phyloP scores from a whole-genome alignment of 31 red algal genomes.

The Odonthalia washingtoniensis region DNA sequence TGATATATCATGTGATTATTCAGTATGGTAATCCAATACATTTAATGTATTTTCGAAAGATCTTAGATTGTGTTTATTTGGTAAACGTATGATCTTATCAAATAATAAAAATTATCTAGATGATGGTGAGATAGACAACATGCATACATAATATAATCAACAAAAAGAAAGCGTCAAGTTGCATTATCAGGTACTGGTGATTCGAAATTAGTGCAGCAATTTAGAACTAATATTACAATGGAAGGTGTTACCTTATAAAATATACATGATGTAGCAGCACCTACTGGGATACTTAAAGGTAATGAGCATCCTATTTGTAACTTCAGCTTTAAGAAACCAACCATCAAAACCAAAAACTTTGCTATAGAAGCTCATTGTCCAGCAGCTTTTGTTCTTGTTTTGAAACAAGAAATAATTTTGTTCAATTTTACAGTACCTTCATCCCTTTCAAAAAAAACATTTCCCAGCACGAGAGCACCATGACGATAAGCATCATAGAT shows the following conservation, averaged over 20 bases:
- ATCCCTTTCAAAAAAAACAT: constrained; percentile 82
- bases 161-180: too few species aligned
- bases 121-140: constrained; percentile 6
- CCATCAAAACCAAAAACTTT: constrained; percentile 92
- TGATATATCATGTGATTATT: constrained; percentile 10
- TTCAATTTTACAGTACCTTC: neutral
- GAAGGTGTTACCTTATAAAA: too few species aligned
- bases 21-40: constrained; percentile 29
- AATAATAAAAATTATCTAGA: neutral
- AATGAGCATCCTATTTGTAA: too few species aligned
- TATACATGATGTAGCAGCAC: too few species aligned
- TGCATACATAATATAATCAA: too few species aligned
- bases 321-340: constrained; percentile 89
- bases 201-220: too few species aligned
- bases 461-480: constrained; percentile 74
- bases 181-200: too few species aligned
- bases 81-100: constrained; percentile 17
- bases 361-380: constrained; percentile 78
- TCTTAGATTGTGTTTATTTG: constrained; percentile 39
- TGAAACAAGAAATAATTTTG: constrained; percentile 63
- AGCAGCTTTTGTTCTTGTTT: constrained; percentile 60
- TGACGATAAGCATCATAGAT: constrained; percentile 88
- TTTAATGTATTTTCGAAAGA: neutral
- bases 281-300: too few species aligned
- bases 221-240: too few species aligned